A percentile compares a stretch with the other conserved stretches of the same genome.
phyloP scores from a whole-genome alignment of 2,329 filamentous ascomycete genomes.

The Fusarium temperatum region DNA sequence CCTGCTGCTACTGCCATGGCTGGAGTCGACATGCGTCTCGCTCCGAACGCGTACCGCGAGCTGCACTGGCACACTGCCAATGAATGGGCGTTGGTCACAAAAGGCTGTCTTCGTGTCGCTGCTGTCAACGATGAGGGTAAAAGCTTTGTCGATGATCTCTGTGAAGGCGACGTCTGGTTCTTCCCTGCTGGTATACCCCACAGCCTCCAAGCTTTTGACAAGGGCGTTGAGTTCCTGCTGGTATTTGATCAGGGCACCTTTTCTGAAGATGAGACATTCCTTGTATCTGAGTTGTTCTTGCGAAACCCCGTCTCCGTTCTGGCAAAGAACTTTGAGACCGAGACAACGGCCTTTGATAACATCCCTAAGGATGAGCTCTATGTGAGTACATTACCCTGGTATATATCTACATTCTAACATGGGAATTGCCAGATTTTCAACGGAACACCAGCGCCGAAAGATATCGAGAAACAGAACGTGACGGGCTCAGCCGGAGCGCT shows the following conservation, averaged over 20 bases:
- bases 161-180: conserved; percentile 10
- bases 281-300: conserved; percentile 10
- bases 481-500: neutral
- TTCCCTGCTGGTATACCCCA: conserved; percentile 13
- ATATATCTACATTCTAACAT: rapidly evolving
- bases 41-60: neutral
- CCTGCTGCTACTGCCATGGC: conserved; percentile 6
- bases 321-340: conserved; percentile 17
- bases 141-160: conserved; percentile 10
- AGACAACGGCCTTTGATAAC: conserved; percentile 10
- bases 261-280: conserved; percentile 14
- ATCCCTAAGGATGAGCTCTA: conserved; percentile 13
- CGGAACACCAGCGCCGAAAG: conserved; percentile 4
- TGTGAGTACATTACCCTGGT: neutral
- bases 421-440: neutral
- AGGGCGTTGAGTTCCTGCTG: conserved; percentile 4
- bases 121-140: conserved; percentile 7
- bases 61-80: conserved; percentile 9
- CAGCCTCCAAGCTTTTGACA: conserved; percentile 3
- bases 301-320: conserved; percentile 12
- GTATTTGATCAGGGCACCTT: conserved; percentile 11
- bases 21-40: conserved; percentile 16
- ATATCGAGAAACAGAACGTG: conserved; percentile 5
- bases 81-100: conserved; percentile 11
- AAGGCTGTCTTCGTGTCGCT: conserved; percentile 7